Evolutionary conservation across 139 green algal genomes (phyloP).

Genomic region (Chlamydomonas sphaeroides): DNA sequence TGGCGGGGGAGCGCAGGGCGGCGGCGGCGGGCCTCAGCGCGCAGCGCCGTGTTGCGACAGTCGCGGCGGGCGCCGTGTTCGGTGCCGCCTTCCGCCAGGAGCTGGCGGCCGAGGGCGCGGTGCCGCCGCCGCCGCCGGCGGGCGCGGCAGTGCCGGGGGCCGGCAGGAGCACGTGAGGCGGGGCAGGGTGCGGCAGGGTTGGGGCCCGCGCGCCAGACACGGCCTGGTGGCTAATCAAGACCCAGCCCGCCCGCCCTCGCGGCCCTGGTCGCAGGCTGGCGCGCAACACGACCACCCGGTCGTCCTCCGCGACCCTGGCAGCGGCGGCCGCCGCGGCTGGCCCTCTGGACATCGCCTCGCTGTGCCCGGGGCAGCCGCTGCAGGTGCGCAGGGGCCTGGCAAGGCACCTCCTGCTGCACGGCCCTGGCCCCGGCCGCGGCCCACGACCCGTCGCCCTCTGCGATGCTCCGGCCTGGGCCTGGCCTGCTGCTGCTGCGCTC

Average conservation of each 20-base stretch:
- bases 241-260: too few species aligned
- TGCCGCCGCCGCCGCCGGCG: background rate
- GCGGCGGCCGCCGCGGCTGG: background rate
- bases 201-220: too few species aligned
- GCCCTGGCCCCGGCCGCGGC: too few species aligned
- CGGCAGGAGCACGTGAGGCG: too few species aligned
- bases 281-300: too few species aligned
- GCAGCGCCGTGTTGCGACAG: background rate
- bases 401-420: too few species aligned
- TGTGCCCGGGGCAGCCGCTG: slow-evolving; percentile 29
- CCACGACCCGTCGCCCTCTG: too few species aligned
- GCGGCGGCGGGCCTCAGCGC: slow-evolving; percentile 32
- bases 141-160: too few species aligned
- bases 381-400: slow-evolving; percentile 1
- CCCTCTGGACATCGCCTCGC: background rate
- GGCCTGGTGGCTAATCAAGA: too few species aligned
- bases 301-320: background rate
- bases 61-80: background rate
- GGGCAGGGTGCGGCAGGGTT: too few species aligned
- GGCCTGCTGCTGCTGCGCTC: too few species aligned
- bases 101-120: slow-evolving; percentile 24
- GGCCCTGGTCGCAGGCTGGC: background rate
- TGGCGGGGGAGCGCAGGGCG: slow-evolving; percentile 63
- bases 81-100: slow-evolving; percentile 2
- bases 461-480: too few species aligned